A percentile compares a stretch with the other conserved stretches of the same genome.
Conservation (phyloP, 2,329 filamentous ascomycete genomes). For the Fusarium pseudonygamai region DNA sequence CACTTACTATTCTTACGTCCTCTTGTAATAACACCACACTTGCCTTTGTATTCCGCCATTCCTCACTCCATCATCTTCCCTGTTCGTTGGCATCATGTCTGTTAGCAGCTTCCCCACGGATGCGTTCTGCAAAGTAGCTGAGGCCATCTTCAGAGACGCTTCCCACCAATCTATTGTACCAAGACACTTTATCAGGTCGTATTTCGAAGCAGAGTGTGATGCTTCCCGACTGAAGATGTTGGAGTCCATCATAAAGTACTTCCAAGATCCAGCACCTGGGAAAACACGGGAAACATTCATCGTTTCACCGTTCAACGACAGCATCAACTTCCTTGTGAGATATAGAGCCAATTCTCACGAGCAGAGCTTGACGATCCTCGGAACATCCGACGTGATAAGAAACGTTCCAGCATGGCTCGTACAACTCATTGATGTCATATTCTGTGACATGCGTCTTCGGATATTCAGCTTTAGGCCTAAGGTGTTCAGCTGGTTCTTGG, state of each 20-base stretch:
- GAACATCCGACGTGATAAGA: not conserved
- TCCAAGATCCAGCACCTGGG: not conserved
- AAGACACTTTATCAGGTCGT: not conserved
- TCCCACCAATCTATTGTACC: not conserved
- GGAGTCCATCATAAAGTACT: not conserved
- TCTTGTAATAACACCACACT: not conserved
- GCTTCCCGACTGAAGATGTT: not conserved
- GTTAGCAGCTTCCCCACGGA: not conserved
- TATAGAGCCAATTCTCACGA: not conserved
- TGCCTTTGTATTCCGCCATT: not conserved
- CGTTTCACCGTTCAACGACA: not conserved
- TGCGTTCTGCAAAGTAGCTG: not conserved
- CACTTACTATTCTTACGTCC: not conserved
- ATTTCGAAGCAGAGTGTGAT: not conserved
- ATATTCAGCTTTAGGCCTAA: not conserved
- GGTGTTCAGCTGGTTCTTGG: not conserved
- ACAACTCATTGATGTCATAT: not conserved
- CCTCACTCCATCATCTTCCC: not conserved
- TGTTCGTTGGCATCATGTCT: not conserved
- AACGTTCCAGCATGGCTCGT: not conserved
- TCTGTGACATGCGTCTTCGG: not conserved
- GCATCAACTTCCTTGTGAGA: not conserved
- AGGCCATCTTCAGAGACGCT: not conserved
- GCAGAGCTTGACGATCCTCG: not conserved
- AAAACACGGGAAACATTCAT: not conserved